Evolutionary conservation across 1,284 basidiomycete genomes (phyloP).

Genomic region (Cryptococcus hybrid): DNA sequence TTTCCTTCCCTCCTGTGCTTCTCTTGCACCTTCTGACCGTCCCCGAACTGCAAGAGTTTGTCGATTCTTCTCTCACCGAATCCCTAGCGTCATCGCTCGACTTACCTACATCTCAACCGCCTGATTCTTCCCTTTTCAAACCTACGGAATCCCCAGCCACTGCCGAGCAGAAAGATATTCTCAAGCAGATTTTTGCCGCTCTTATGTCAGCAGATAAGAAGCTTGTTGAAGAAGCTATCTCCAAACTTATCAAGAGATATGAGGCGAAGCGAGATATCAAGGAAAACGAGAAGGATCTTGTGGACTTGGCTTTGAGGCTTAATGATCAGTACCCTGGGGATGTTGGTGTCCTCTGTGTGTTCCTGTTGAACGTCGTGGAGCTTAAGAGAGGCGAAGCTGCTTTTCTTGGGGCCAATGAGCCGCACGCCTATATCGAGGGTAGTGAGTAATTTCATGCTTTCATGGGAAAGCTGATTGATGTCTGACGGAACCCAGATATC

Average conservation of each 20-base stretch:
- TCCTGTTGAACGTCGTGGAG: conserved; percentile 82
- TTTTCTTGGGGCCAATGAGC: conserved; percentile 93
- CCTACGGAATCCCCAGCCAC: conserved; percentile 27
- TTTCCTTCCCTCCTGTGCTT: conserved; percentile 57
- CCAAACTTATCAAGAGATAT: conserved; percentile 65
- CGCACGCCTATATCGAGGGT: conserved; percentile 93
- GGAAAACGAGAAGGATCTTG: conserved; percentile 54
- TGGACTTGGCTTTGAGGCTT: conserved; percentile 69
- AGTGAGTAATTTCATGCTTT: conserved; percentile 55
- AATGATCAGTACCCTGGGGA: conserved; percentile 85
- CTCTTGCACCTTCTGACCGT: conserved; percentile 62
- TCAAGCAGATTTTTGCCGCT: conserved; percentile 73
- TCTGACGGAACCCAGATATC: conserved; percentile 62
- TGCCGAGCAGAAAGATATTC: conserved; percentile 59
- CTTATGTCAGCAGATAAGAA: conserved; percentile 71
- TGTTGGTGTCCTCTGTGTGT: conserved; percentile 91
- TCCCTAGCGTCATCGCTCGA: conserved; percentile 59
- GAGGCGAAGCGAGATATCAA: conserved; percentile 47
- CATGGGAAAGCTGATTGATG: background rate
- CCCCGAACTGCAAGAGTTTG: conserved; percentile 73
- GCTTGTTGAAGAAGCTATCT: conserved; percentile 59
- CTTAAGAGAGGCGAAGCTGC: conserved; percentile 84
- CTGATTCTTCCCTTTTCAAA: conserved; percentile 26
- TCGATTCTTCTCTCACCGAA: conserved; percentile 55
- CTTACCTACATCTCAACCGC: conserved; percentile 42